phyloP scores from a whole-genome alignment of 2,329 filamentous ascomycete genomes.

The Xylariales sp. region DNA sequence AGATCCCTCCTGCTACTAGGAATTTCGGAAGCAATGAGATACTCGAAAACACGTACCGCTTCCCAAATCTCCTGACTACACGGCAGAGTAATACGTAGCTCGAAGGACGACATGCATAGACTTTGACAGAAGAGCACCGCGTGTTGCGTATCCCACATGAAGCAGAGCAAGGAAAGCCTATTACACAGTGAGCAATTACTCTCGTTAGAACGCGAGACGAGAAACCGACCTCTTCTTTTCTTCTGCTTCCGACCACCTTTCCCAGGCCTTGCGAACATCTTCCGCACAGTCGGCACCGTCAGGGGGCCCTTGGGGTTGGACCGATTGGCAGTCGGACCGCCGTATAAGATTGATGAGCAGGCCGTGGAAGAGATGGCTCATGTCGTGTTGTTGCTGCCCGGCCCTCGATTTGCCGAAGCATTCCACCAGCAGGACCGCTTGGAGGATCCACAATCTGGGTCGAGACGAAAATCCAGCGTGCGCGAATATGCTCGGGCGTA shows the following conservation, averaged over 20 bases:
- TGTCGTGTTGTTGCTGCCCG: conserved; percentile 72
- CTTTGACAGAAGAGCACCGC: conserved; percentile 74
- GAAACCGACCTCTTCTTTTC: conserved; percentile 64
- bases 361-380: conserved; percentile 66
- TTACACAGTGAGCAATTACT: conserved; percentile 44
- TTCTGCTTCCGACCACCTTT: conserved; percentile 64
- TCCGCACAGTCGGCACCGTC: conserved; percentile 49
- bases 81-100: conserved; percentile 67
- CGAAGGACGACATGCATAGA: conserved; percentile 74
- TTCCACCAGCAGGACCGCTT: conserved; percentile 71
- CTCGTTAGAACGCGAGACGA: not conserved
- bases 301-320: conserved; percentile 44
- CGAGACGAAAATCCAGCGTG: conserved; percentile 67
- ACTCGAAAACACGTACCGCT: conserved; percentile 49
- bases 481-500: conserved; percentile 69
- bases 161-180: conserved; percentile 65
- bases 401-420: conserved; percentile 73
- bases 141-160: conserved; percentile 75
- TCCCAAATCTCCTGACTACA: conserved; percentile 68
- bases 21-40: not conserved
- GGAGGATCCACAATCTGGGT: conserved; percentile 70
- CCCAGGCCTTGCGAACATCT: conserved; percentile 61
- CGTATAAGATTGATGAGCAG: conserved; percentile 55
- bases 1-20: no score
- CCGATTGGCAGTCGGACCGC: conserved; percentile 52